These are phyloP conservation scores for Fusarium sacchari DNA, from an alignment of 2,329 filamentous ascomycete species.

Conservation along the genomic window DNA sequence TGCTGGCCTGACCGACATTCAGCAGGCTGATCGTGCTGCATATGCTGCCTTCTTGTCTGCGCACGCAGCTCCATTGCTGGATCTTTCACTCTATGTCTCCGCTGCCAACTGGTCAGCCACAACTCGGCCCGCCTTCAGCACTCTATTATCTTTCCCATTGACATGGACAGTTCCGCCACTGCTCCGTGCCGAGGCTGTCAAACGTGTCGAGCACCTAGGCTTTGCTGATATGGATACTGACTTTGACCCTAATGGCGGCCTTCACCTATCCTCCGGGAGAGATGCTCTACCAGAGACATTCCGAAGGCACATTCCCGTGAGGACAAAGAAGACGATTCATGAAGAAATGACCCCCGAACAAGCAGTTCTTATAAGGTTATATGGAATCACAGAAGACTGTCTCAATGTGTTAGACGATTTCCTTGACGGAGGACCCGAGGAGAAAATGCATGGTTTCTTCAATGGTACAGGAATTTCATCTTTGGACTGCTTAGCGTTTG, in stretches of 20 bases:
- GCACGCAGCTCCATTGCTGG: conserved; percentile 80
- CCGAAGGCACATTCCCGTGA: conserved; percentile 50
- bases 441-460: conserved; percentile 48
- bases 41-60: conserved; percentile 77
- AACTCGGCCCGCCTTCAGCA: conserved; percentile 83
- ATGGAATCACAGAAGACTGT: conserved; percentile 75
- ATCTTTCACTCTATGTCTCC: conserved; percentile 90
- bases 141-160: conserved; percentile 83
- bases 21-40: conserved; percentile 60
- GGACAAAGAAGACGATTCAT: conserved; percentile 66
- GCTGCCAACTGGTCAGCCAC: conserved; percentile 83
- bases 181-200: conserved; percentile 75
- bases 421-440: conserved; percentile 38
- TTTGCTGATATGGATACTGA: conserved; percentile 75
- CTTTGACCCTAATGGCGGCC: conserved; percentile 51
- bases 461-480: conserved; percentile 39
- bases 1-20: conserved; percentile 50
- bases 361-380: conserved; percentile 78
- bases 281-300: conserved; percentile 54
- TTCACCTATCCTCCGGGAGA: conserved; percentile 51
- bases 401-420: conserved; percentile 76
- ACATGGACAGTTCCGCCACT: conserved; percentile 86
- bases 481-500: conserved; percentile 83
- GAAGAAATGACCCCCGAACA: conserved; percentile 75
- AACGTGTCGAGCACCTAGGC: conserved; percentile 75